Base-by-base conservation (phyloP, 2,329 filamentous ascomycete genomes). In the Phyllosticta ampelicida region DNA sequence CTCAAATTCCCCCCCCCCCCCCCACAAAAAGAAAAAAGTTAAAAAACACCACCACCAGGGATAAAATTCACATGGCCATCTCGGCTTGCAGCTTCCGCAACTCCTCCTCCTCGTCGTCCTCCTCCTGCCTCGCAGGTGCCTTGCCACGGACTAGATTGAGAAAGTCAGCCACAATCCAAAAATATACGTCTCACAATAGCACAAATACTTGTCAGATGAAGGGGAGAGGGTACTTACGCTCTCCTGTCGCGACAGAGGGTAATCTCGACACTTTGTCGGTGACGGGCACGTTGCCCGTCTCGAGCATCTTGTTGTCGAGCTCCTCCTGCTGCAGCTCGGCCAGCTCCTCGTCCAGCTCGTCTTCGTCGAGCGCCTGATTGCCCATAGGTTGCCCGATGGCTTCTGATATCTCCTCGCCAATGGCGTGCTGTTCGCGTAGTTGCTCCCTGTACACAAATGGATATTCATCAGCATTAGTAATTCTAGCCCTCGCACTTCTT, bases 101-200 rank as follows among this genome's bases (percentile, higher is more conserved):
- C 77, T 97, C 92, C 67, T 86, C 92, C 73, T 97, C 92, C 70
- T 97, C 94, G 80, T 97, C 92, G 72, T 96, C 91, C 72, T 96
- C 90, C 70, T 87, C 85, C 64, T 73, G 71, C 61, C 71, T 68
- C 64, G 76, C 74, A 16, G 71, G 71, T 61, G 74, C 66, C 67
- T 77, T 77, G 62, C 74, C 73, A 19, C 73, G 75, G 64, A 74
- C 74, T 77, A 64, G 61, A n/a, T n/a, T 61, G 48, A 30, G 2
- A 9, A 13, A 53, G 23, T 48, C 11, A 57, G 48, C 19, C 8
- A 26, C 23, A 8, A 26, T 8, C 4, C 3, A 29, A 48, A 30
- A 54, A 49, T 50, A 51, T 44, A 4, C 23, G 23, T 26, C 8
- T 26, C 23, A 8, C 23, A 26, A 3, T 26, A 26, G 3, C 23